Conservation (phyloP, 768 basidiomycete genomes). For the Boletus pseudo-olivaceus region DNA sequence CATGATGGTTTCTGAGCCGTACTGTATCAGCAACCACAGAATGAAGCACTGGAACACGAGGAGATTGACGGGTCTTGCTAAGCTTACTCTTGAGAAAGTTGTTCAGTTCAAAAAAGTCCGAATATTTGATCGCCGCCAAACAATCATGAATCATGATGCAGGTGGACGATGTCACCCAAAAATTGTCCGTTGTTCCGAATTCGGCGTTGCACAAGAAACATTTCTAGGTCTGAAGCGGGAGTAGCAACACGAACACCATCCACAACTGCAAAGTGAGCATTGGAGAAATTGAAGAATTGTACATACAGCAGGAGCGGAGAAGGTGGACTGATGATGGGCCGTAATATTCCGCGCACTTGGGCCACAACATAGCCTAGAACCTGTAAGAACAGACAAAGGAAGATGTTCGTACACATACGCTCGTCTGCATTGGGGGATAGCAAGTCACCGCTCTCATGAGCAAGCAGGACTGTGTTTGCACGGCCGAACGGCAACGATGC, state of each 20-base stretch:
- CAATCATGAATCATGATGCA: too few relatives aligned
- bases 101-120: too few relatives aligned
- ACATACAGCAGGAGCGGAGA: not conserved
- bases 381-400: not conserved
- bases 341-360: not conserved
- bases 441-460: not conserved
- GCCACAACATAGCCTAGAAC: not conserved
- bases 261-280: not conserved
- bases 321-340: not conserved
- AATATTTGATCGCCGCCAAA: too few relatives aligned
- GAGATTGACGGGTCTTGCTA: too few relatives aligned
- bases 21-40: too few relatives aligned
- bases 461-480: not conserved
- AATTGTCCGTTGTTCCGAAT: too few relatives aligned
- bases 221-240: too few relatives aligned
- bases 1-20: too few relatives aligned
- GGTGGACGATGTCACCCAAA: too few relatives aligned
- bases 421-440: not conserved
- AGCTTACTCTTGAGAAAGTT: too few relatives aligned
- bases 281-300: not conserved
- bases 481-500: not conserved
- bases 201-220: too few relatives aligned
- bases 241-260: not conserved
- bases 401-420: not conserved
- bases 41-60: too few relatives aligned